These are phyloP conservation scores for Rhizoclosmatium globosum DNA, from an alignment of 192 early-diverging fungal genomes.

Conservation along the genomic window DNA sequence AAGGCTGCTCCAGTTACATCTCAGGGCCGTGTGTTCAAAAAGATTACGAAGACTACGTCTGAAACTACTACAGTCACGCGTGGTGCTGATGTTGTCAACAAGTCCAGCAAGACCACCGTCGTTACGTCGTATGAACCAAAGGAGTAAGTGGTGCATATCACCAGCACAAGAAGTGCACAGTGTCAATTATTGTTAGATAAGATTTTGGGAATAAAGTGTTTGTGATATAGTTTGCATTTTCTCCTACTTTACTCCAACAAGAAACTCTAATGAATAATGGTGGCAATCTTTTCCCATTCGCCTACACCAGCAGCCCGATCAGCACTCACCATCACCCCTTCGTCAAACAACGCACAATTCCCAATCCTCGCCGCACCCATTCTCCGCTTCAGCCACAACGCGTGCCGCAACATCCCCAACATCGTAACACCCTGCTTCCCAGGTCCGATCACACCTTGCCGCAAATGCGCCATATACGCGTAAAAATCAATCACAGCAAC, in stretches of 20 bases:
- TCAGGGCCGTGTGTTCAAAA: too few species aligned
- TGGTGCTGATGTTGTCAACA: too few species aligned
- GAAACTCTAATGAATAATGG: conserved; percentile 43
- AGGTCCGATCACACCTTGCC: conserved; percentile 57
- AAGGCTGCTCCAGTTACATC: too few species aligned
- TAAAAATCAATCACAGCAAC: conserved; percentile 81
- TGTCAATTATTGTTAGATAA: too few species aligned
- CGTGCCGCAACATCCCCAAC: conserved; percentile 57
- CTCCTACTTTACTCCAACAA: not conserved
- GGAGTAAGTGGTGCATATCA: too few species aligned
- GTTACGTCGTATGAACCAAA: too few species aligned
- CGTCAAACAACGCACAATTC: conserved; percentile 59
- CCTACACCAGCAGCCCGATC: conserved; percentile 39
- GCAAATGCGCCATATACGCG: conserved; percentile 74
- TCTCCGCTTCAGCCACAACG: conserved; percentile 52
- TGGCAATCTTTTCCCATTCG: conserved; percentile 60
- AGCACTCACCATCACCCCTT: conserved; percentile 34
- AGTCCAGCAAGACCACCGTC: too few species aligned
- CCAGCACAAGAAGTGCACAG: too few species aligned
- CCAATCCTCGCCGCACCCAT: conserved; percentile 59
- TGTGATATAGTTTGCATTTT: too few species aligned
- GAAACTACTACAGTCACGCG: too few species aligned
- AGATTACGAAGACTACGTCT: too few species aligned
- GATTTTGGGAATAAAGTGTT: too few species aligned
- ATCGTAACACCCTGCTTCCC: conserved; percentile 52